Conservation (phyloP, 805 yeast genomes). For the Ogataea henricii region DNA sequence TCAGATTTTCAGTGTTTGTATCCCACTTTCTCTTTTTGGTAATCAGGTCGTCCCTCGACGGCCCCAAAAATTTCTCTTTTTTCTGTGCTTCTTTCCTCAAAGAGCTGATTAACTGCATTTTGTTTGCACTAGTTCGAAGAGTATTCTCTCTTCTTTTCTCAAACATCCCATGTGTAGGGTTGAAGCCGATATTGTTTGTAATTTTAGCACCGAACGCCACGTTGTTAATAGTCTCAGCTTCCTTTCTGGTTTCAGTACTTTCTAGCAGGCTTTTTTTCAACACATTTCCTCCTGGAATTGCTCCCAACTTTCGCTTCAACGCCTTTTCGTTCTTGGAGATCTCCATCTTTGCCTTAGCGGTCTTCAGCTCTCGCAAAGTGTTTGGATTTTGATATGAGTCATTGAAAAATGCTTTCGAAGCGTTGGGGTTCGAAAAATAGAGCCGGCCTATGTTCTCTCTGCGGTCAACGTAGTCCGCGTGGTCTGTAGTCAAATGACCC, state of each 20-base stretch:
- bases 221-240: conserved; percentile 28
- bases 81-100: conserved; percentile 15
- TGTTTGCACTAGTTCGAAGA: background rate
- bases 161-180: conserved; percentile 31
- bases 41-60: conserved; percentile 21
- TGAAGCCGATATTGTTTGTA: conserved; percentile 32
- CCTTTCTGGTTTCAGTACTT: conserved; percentile 21
- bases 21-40: conserved; percentile 20
- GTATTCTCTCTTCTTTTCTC: conserved; percentile 8
- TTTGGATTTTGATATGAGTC: conserved; percentile 52
- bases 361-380: conserved; percentile 40
- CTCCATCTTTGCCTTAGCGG: conserved; percentile 40
- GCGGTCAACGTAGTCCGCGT: conserved; percentile 27
- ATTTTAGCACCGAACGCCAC: conserved; percentile 28
- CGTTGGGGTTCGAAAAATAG: conserved; percentile 42
- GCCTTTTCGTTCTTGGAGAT: conserved; percentile 39
- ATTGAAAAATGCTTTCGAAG: conserved; percentile 53
- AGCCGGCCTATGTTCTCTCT: conserved; percentile 24
- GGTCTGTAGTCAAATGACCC: conserved; percentile 29
- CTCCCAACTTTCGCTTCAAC: conserved; percentile 35
- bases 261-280: conserved; percentile 20
- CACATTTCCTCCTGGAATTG: conserved; percentile 27
- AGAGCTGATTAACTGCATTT: conserved; percentile 10
- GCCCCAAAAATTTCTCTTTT: conserved; percentile 19
- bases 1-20: conserved; percentile 5